A percentile compares a stretch with the other conserved stretches of the same genome.
phyloP scores from a whole-genome alignment of 805 yeast species.

The Candida wancherniae region DNA sequence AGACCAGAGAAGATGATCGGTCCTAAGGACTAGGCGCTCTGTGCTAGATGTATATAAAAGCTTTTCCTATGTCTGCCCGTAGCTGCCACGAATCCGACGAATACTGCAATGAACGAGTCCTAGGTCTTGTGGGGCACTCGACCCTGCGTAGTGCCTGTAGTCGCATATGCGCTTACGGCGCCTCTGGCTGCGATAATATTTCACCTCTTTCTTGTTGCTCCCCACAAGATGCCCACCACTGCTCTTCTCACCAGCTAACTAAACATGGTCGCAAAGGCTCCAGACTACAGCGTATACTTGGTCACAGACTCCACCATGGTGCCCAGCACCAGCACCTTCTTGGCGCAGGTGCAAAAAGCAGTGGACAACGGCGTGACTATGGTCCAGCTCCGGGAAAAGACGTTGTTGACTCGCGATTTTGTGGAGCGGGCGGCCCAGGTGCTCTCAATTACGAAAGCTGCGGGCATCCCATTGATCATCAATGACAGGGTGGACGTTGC shows the following conservation, averaged over 20 bases:
- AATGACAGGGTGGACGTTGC: slow-evolving; percentile 89
- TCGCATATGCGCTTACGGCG: slow-evolving; percentile 16
- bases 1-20: slow-evolving; percentile 98
- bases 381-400: slow-evolving; percentile 81
- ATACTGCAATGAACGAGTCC: not conserved
- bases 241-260: not conserved
- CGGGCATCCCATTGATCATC: slow-evolving; percentile 71
- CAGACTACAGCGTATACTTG: slow-evolving; percentile 48
- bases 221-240: not conserved
- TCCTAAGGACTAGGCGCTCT: slow-evolving; percentile 63
- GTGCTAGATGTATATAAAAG: no score
- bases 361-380: slow-evolving; percentile 71
- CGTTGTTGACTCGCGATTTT: slow-evolving; percentile 62
- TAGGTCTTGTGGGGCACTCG: not conserved
- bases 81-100: no score
- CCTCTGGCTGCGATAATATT: slow-evolving; percentile 9
- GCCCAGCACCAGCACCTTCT: slow-evolving; percentile 53
- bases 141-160: slow-evolving; percentile 1
- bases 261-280: slow-evolving; percentile 1
- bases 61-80: no score
- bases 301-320: slow-evolving; percentile 78
- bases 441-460: slow-evolving; percentile 54
- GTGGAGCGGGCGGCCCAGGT: slow-evolving; percentile 56
- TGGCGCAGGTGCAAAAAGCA: slow-evolving; percentile 59
- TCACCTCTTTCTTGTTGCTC: not conserved